Percentiles rank a stretch among this genome's conserved stretches.
phyloP scores from a whole-genome alignment of 2,329 filamentous ascomycete genomes.

The Plenodomus lindquistii region DNA sequence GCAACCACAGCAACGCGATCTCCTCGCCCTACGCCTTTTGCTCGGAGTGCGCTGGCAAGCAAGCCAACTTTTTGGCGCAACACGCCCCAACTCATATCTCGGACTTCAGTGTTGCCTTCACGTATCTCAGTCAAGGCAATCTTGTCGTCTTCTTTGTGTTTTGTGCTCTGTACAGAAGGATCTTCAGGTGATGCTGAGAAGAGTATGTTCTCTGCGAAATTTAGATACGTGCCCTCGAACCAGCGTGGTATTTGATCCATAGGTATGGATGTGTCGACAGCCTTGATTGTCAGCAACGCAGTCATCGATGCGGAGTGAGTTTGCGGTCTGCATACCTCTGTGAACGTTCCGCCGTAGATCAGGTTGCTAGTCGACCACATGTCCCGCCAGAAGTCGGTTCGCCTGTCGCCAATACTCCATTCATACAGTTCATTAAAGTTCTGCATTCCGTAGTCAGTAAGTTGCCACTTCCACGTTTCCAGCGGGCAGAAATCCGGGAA shows the following conservation, averaged over 20 bases:
- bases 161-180: conserved; percentile 54
- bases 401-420: conserved; percentile 64
- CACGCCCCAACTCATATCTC: conserved; percentile 67
- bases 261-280: conserved; percentile 70
- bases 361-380: conserved; percentile 34
- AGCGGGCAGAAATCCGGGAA: neutral
- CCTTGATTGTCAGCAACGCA: conserved; percentile 13
- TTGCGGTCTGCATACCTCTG: conserved; percentile 18
- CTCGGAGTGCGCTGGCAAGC: conserved; percentile 68
- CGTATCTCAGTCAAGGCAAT: conserved; percentile 74
- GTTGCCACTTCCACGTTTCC: neutral
- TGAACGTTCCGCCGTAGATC: conserved; percentile 36
- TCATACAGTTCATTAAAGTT: conserved; percentile 71
- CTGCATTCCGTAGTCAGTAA: conserved; percentile 42
- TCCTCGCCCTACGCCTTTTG: conserved; percentile 67
- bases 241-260: conserved; percentile 75
- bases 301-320: neutral
- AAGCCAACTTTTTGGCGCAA: conserved; percentile 62
- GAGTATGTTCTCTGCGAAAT: conserved; percentile 81
- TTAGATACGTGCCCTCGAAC: conserved; percentile 75
- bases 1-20: conserved; percentile 77
- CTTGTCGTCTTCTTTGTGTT: conserved; percentile 70
- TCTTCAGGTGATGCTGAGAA: conserved; percentile 57
- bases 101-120: conserved; percentile 62
- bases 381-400: conserved; percentile 51